Evolutionary conservation across 2,329 filamentous ascomycete species (phyloP), one percentile per base, ranked within the genome.

Genomic region (Aspergillus arachidicola): DNA sequence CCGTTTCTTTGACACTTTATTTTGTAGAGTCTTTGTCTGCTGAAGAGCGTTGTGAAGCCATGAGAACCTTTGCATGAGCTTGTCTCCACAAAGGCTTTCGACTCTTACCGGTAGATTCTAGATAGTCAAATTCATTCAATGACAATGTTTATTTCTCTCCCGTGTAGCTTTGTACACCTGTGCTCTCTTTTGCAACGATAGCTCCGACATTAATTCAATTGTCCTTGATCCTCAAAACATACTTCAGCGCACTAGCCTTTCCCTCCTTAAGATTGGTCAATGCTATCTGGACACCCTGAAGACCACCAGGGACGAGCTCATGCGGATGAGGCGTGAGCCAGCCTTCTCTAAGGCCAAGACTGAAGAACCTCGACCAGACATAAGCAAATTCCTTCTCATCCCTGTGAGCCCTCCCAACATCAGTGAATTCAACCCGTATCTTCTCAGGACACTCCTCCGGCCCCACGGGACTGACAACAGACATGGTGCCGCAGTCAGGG

Each of bases 221-320:
- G 6, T 41, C 16, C 38, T 19, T 41, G 38, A 41, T 41, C 38
- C 4, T 41, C 38, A 71, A 36, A 86, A 90, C 84, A 77, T 88
- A 90, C 76, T 90, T 90, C 0, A 85, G 79, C 2, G 81, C 87
- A 69, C 84, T 88, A 26, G 84, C 86, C 73, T 84, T 86, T 0
- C 87, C 87, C 26, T 80, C 80, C 72, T 83, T 86, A 72, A 90
- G 72, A 63, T 85, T 82, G 65, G 73, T 73, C 74, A 90, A 70
- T 0, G 78, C 87, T 55, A 70, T 74, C 69, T 87, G 76, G 3
- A 88, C 75, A 0, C 86, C 85, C 3, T 73, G 78, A 59, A 89
- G 68, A 0, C 86, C 87, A 3, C 85, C 84, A 0, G 76, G 71
- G 10, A 83, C 72, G 6, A 85, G 77, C 68, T 85, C 80, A 61